These are phyloP conservation scores for Onygenales sp. DNA, from an alignment of 2,329 filamentous ascomycete genomes.

Conservation along the genomic window DNA sequence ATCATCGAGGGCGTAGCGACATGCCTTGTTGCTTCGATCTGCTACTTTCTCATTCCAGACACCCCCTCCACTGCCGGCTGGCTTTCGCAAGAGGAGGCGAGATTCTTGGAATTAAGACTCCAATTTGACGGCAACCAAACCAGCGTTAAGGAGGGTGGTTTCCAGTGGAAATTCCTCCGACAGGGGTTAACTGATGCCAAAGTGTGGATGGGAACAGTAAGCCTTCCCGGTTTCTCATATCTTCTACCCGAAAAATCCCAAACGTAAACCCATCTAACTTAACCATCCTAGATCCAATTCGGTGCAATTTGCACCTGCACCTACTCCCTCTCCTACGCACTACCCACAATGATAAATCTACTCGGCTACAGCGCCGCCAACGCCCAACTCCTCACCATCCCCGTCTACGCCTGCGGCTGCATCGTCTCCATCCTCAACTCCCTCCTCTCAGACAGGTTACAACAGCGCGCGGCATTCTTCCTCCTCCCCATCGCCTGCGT, in stretches of 20 bases:
- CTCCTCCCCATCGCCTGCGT: conserved; percentile 20
- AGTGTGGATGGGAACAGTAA: not conserved
- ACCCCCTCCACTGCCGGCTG: not conserved
- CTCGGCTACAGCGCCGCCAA: conserved; percentile 15
- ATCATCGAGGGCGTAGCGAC: conserved; percentile 1
- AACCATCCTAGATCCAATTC: conserved; percentile 1
- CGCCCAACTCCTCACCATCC: conserved; percentile 19
- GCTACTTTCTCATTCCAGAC: not conserved
- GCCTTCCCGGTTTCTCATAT: not conserved
- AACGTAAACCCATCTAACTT: not conserved
- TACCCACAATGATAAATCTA: conserved; percentile 13
- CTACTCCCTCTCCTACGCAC: conserved; percentile 13
- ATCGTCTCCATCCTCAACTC: conserved; percentile 18
- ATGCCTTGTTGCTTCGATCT: not conserved
- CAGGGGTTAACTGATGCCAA: not conserved
- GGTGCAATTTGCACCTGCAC: conserved; percentile 4
- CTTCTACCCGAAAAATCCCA: not conserved
- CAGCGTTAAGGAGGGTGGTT: not conserved
- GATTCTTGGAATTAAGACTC: not conserved
- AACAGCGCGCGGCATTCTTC: conserved; percentile 23
- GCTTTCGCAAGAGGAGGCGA: not conserved
- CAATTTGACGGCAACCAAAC: not conserved
- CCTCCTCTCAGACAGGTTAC: conserved; percentile 23
- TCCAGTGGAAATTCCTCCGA: not conserved
- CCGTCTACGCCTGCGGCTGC: conserved; percentile 13